These are phyloP conservation scores for Boletus sp. DNA, from an alignment of 768 basidiomycete genomes.

Conservation along the genomic window DNA sequence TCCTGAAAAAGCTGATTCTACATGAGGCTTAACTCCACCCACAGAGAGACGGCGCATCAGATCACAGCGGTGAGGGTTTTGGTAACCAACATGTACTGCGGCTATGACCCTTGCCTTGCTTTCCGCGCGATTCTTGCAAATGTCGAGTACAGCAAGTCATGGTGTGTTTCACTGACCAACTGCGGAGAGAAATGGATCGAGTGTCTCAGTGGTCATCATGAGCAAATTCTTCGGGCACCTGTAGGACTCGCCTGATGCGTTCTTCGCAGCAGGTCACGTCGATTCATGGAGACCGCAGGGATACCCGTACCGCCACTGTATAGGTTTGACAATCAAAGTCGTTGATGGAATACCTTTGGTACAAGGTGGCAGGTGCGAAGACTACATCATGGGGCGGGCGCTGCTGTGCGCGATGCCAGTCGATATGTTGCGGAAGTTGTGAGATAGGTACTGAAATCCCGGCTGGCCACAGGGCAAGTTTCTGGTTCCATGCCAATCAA, in stretches of 20 bases:
- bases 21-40: background rate
- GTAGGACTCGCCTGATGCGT: background rate
- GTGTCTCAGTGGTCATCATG: too few relatives aligned
- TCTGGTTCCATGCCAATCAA: too few relatives aligned
- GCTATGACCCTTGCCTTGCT: background rate
- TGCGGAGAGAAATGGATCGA: background rate
- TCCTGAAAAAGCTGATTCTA: background rate
- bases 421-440: too few relatives aligned
- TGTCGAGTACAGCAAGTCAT: background rate
- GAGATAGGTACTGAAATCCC: too few relatives aligned
- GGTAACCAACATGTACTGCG: background rate
- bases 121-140: background rate
- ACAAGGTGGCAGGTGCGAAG: background rate
- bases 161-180: background rate
- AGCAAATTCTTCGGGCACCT: background rate
- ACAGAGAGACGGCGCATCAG: background rate
- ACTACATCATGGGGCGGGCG: background rate
- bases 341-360: background rate
- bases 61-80: too few relatives aligned
- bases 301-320: slow-evolving; percentile 55
- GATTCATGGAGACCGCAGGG: slow-evolving; percentile 52
- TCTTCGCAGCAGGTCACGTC: slow-evolving; percentile 26
- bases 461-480: too few relatives aligned
- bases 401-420: background rate
- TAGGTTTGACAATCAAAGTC: background rate